Base-by-base conservation (phyloP, 1,284 basidiomycete genomes). In the Ustilago cynodontis region DNA sequence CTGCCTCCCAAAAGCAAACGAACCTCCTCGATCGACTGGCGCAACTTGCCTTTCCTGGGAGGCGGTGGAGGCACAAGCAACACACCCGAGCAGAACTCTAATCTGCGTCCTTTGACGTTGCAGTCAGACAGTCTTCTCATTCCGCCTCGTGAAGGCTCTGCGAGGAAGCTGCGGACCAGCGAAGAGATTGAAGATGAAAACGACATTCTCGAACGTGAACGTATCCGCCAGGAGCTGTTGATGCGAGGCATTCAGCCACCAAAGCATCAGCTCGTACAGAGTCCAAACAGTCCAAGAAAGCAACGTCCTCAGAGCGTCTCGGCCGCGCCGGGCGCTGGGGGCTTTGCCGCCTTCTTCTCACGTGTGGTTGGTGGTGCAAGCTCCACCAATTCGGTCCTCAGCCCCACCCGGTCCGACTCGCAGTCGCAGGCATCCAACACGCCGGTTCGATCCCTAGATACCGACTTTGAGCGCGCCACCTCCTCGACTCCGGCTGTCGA, bases 61-160 rank as follows among this genome's bases (percentile, higher is more conserved):
- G 73, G 74, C 14, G 73, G 77, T 5, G 41, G 62, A 43, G 65
- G 45, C 51, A 35, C 24, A 31, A 52, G 18, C 54, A 52, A 20
- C 20, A 22, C 45, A 8, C 91, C 91, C 86, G 91, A 91, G 79
- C 76, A 89, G 0, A 91, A 91, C 51, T 70, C 83, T 45, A 18
- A 89, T 74, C 86, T 93, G 65, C 91, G 91, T 14, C 92, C 91
- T 9, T 87, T 93, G 43, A 93, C 91, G 7, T 88, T 93, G 47
- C 68, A 68, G 37, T 59, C 68, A 9, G 57, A 65, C 55, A 71
- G 56, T 43, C 59, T 68, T 29, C 57, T 65, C 28, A 71, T 71
- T 4, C 68, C 68, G 0, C 39, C 68, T 13, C 67, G 68, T 53
- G 68, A 71, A 8, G 61, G 43, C 4, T 67, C 72, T 0, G 73